These are phyloP conservation scores for Crassisporium funariophilum DNA, from an alignment of 768 basidiomycete species.

Conservation along the genomic window DNA sequence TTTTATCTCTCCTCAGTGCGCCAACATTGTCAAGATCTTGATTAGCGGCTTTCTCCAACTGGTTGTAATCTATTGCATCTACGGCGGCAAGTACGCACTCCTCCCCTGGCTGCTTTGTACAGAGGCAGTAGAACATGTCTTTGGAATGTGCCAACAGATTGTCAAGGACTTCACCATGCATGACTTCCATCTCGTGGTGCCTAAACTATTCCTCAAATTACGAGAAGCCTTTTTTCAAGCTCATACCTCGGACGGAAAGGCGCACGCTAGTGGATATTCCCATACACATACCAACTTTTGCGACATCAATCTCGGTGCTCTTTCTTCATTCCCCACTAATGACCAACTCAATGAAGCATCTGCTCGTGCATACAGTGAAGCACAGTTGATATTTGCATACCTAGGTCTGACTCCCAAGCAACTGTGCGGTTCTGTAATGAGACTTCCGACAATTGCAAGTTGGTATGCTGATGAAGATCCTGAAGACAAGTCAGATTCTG, in stretches of 20 bases:
- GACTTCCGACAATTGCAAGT: neutral
- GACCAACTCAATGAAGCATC: neutral
- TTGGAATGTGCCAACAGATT: conserved; percentile 2
- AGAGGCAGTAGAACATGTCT: conserved; percentile 4
- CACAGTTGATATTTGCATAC: neutral
- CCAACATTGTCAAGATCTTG: conserved; percentile 1
- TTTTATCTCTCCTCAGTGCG: conserved; percentile 8
- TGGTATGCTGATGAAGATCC: neutral
- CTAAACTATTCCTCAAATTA: conserved; percentile 7
- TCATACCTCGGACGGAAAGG: neutral
- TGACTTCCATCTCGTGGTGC: conserved; percentile 6
- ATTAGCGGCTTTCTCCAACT: conserved; percentile 1
- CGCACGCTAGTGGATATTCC: neutral
- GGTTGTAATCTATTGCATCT: neutral
- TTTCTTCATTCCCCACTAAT: neutral
- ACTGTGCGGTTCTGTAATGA: neutral
- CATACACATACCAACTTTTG: neutral
- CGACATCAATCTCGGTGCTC: neutral
- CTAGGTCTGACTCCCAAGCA: neutral
- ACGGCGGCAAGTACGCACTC: neutral
- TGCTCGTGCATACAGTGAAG: neutral
- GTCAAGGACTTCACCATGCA: conserved; percentile 6
- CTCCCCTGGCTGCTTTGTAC: neutral
- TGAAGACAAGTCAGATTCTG: neutral
- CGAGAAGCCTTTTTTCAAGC: neutral